Evolutionary conservation across 1,284 basidiomycete species (phyloP), one percentile per base, ranked within the genome.

Genomic region (Rhodotorula sp.): DNA sequence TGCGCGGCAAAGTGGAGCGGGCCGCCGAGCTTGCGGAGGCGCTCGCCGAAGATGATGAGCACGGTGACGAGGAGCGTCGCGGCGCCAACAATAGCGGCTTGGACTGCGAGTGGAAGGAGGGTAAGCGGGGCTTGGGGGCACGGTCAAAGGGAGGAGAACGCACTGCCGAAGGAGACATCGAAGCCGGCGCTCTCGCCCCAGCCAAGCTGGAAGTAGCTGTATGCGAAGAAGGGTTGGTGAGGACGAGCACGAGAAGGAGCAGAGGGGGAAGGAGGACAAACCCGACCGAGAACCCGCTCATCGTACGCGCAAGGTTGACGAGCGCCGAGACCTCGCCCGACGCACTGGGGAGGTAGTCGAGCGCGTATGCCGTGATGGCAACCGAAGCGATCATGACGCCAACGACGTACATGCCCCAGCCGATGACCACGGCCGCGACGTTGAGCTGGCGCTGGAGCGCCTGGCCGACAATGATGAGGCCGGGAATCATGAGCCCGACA

Each of bases 131-230:
- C 12, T 53, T 29, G n/a, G n/a, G 17, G 44, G 44, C 5, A 19
- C 7, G 44, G 19, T 12, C 44, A 32, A 25, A 32, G 25, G n/a
- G 34, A 39, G 25, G 32, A 25, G 41, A 32, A 56, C 67, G 36
- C 37, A 72, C 71, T 70, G 10, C 72, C 72, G 61, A 73, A 73
- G 5, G 72, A 73, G 22, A 67, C 66, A 46, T 71, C 70, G 53
- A 70, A 75, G 12, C 70, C 70, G 17, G 53, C 44, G 27, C 37
- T 44, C 51, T 62, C 36, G 7, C 65, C 73, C 73, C 73, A 75
- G 9, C 44, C 34, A 12, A 70, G 51, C 29, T 51, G 48, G 39
- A 54, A 51, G 22, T 32, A 67, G 1, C 56, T 56, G 29, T 44
- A 46, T 22, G 61, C 36, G 36, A 51, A 67, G 8, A 62, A 66